These are phyloP conservation scores for Entomortierella parvispora DNA, from an alignment of 192 early-diverging fungal species.

Conservation along the genomic window DNA sequence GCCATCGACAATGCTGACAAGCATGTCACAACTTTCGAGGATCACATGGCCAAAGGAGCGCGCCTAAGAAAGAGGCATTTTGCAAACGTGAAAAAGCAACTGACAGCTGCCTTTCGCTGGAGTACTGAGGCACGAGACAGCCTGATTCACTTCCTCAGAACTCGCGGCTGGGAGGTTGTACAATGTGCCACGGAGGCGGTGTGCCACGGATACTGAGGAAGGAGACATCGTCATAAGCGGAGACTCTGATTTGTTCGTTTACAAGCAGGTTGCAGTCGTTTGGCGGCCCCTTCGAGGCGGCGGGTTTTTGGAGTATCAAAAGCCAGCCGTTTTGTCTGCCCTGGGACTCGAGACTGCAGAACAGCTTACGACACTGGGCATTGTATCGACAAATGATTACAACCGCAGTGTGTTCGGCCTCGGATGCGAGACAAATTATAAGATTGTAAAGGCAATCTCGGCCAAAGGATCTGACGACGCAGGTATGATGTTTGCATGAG, in stretches of 20 bases:
- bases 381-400: neutral
- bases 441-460: neutral
- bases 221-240: conserved; percentile 7
- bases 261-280: neutral
- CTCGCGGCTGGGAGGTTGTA: neutral
- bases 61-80: neutral
- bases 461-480: neutral
- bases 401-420: neutral
- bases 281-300: neutral
- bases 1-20: neutral
- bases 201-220: neutral
- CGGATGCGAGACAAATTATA: neutral
- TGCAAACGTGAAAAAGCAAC: neutral
- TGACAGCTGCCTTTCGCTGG: neutral
- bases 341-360: neutral
- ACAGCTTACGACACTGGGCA: neutral
- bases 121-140: neutral
- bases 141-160: neutral
- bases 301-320: neutral
- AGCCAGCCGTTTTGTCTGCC: too few relatives aligned
- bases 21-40: neutral
- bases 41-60: neutral
- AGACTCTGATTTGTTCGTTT: neutral
- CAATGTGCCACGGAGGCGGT: conserved; percentile 7
- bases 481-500: neutral